Evolutionary conservation across 805 yeast genomes (phyloP), one percentile per base, ranked within the genome.

Genomic region (Suhomyces prunicola): DNA sequence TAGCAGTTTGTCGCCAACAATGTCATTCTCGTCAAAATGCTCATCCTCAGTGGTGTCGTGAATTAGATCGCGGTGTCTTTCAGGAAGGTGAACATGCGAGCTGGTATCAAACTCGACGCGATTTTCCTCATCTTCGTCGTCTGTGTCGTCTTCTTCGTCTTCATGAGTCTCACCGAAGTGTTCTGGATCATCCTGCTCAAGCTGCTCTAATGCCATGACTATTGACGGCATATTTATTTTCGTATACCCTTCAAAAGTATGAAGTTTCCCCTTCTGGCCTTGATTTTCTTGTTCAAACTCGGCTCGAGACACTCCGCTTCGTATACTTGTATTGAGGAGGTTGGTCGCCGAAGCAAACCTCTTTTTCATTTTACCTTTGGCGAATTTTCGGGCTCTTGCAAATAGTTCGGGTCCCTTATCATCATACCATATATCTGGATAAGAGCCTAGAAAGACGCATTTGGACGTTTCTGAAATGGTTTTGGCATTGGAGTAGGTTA

Each of bases 371-470:
- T 47, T 53, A 36, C 27, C 47, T 48, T 58, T 58, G 12, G 56
- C 51, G 22, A 40, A 41, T 12, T 40, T 50, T 2, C 53, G 46
- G 7, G 63, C 54, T 2, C 60, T 48, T 31, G 55, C 56, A 27
- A 69, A 26, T n/a, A 69, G 23, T 6, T 64, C 61, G n/a, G 60
- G 60, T 22, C 58, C 64, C 13, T 68, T 68, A 45, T 78, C 78
- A 17, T 67, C 56, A 15, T 71, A 61, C 90, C 90, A 87, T 10
- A 78, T 63, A 23, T 68, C 66, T 0, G 92, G 93, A 2, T 85
- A 64, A 0, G 77, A 72, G 0, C 93, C 93, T 5, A 88, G 57
- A 7, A 86, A 68, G 0, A 80, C 66, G 1, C 77, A 71, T 47
- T 72, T 71, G 0, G 89, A 76, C 9, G 72, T 68, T n/a, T 72